These are phyloP conservation scores for Aspergillus costaricaensis DNA, from an alignment of 2,329 filamentous ascomycete genomes.

Conservation along the genomic window DNA sequence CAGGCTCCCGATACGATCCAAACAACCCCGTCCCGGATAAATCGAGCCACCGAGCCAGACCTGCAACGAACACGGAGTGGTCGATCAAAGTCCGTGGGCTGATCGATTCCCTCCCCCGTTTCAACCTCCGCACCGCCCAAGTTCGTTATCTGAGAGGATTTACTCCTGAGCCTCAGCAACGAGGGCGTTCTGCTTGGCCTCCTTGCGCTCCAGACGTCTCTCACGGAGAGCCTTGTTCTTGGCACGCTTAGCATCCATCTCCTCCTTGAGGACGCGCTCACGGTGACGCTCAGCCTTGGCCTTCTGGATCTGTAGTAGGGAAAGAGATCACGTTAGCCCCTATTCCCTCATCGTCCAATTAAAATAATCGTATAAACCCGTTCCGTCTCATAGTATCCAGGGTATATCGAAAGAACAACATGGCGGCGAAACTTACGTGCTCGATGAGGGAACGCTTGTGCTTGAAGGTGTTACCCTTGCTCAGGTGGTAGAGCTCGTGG, in stretches of 20 bases:
- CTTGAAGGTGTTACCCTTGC: slow-evolving; percentile 99
- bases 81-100: slow-evolving; percentile 33
- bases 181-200: slow-evolving; percentile 86
- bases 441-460: slow-evolving; percentile 99
- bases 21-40: slow-evolving; percentile 21
- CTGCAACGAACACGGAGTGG: slow-evolving; percentile 28
- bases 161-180: slow-evolving; percentile 66
- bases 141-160: slow-evolving; percentile 37
- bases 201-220: slow-evolving; percentile 90
- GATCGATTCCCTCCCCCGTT: slow-evolving; percentile 33
- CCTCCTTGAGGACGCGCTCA: slow-evolving; percentile 94
- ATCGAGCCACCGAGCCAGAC: slow-evolving; percentile 26
- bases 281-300: slow-evolving; percentile 99
- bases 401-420: slow-evolving; percentile 16
- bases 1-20: slow-evolving; percentile 16
- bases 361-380: background rate
- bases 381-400: background rate
- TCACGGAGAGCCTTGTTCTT: slow-evolving; percentile 99
- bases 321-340: slow-evolving; percentile 26
- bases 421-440: slow-evolving; percentile 72
- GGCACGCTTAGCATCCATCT: slow-evolving; percentile 99
- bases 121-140: slow-evolving; percentile 43
- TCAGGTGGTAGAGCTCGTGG: slow-evolving; percentile 99
- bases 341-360: background rate
- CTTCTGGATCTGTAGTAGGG: slow-evolving; percentile 81